Base-by-base conservation (phyloP, 2,329 filamentous ascomycete genomes). In the Colletotrichum caudatum region DNA sequence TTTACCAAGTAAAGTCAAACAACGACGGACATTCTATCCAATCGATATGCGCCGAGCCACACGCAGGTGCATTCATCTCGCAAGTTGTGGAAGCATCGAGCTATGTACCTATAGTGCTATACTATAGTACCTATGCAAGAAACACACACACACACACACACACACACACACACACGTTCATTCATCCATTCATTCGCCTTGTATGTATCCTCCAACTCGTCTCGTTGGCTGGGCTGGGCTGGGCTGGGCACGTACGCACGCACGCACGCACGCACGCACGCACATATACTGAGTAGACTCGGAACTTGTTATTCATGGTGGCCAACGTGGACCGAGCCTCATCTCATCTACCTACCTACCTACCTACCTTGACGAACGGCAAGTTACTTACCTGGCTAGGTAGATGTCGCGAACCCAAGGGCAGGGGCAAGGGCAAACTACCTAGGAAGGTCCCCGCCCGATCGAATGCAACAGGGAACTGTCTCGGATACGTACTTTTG, bases 1-100 rank as follows among this genome's bases (percentile, higher is more conserved):
- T 9, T 12, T 16, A 18, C 50, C 14, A 33, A 29, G 50, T n/a
- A 5, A 44, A 16, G 41, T 50, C 59, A 12, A 53, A 33, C 23
- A 41, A 66, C 41, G 18, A 53, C 44, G 37, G 37, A 26, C 54
- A 37, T 8, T 29, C 48, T 48, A 23, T 33, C 62, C 51, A 69
- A 64, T 58, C 37, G 44, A 46, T 58, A 54, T 50, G 53, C 53
- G 50, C 37, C 26, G 53, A 46, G 50, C 37, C 26, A 56, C 50
- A 57, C 64, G 66, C 46, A 61, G 66, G 12, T 11, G 54, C 37
- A 59, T 18, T 53, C 20, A 56, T 23, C 18, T 69, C 54, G 62
- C 62, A 46, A 63, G n/a, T 37, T 46, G 53, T 37, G n/a, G 26
- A 61, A 51, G 20, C 54, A 39, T 58, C 37, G 16, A 54, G 33